These are phyloP conservation scores for Phytophthora sojae DNA, from an alignment of 352 stramenopile species.

Conservation along the genomic window DNA sequence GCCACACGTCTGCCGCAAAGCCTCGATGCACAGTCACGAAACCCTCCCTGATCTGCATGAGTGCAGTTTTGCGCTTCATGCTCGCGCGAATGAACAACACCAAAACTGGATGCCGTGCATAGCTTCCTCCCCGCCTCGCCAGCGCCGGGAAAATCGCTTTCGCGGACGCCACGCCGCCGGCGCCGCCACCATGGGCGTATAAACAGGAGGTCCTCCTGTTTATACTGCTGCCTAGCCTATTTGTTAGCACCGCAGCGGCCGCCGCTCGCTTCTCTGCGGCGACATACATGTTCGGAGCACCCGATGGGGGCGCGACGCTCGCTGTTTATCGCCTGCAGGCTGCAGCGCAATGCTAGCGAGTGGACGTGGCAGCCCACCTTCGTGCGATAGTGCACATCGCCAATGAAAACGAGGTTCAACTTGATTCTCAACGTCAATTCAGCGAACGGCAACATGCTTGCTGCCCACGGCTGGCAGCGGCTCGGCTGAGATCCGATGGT, in stretches of 20 bases:
- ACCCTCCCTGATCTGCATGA: slow-evolving; percentile 15
- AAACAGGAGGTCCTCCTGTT: too few species aligned
- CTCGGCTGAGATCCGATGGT: neutral
- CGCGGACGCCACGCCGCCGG: slow-evolving; percentile 9
- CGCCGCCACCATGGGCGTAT: slow-evolving; percentile 2
- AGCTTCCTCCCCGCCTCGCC: neutral
- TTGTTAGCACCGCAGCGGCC: neutral
- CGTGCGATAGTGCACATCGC: slow-evolving; percentile 10
- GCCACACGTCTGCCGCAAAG: slow-evolving; percentile 30
- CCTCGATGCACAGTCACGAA: slow-evolving; percentile 23
- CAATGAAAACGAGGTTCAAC: slow-evolving; percentile 15
- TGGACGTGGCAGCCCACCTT: slow-evolving; percentile 28
- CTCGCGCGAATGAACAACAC: slow-evolving; percentile 27
- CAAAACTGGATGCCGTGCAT: slow-evolving; percentile 21
- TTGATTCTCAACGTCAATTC: slow-evolving; percentile 10
- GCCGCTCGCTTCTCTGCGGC: neutral
- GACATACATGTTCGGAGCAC: neutral
- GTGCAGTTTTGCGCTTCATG: slow-evolving; percentile 10
- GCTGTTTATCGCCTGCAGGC: neutral
- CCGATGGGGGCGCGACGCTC: slow-evolving; percentile 9
- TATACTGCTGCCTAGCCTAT: slow-evolving; percentile 3
- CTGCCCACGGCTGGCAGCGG: neutral
- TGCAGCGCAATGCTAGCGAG: slow-evolving; percentile 8
- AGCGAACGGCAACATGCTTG: neutral
- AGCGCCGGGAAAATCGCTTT: slow-evolving; percentile 20